Evolutionary conservation across 1,284 basidiomycete species (phyloP).

Genomic region (Naganishia sp.): DNA sequence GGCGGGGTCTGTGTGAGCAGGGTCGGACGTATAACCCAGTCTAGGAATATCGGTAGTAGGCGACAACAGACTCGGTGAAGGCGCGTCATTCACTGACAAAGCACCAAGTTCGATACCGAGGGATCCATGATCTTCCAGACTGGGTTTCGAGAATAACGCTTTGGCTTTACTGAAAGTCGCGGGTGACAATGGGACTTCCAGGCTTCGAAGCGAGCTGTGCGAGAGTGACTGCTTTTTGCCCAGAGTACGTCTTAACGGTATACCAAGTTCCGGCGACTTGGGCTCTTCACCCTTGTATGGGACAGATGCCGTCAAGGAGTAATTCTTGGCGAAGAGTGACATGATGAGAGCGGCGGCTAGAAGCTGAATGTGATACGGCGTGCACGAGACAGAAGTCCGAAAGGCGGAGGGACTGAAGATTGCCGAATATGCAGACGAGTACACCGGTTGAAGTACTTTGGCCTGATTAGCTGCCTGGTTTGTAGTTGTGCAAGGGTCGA

Average conservation of each 20-base stretch:
- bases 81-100: not conserved
- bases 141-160: slow-evolving; percentile 12
- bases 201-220: not conserved
- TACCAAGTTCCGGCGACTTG: slow-evolving; percentile 7
- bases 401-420: too few species aligned
- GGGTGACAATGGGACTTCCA: slow-evolving; percentile 6
- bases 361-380: not conserved
- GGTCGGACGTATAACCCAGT: not conserved
- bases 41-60: not conserved
- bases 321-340: slow-evolving; percentile 25
- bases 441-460: slow-evolving; percentile 26
- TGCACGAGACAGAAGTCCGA: not conserved
- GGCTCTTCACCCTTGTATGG: not conserved
- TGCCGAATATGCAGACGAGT: slow-evolving; percentile 16
- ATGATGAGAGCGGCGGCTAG: not conserved
- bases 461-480: slow-evolving; percentile 6
- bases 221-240: not conserved
- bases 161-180: slow-evolving; percentile 8
- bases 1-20: not conserved
- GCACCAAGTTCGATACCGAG: slow-evolving; percentile 2
- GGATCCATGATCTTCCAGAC: not conserved
- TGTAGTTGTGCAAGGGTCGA: not conserved
- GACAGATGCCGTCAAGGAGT: slow-evolving; percentile 6
- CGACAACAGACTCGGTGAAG: slow-evolving; percentile 17
- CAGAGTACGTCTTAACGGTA: not conserved